phyloP scores from a whole-genome alignment of 305 asterid genomes.

The Monarda citriodora region DNA sequence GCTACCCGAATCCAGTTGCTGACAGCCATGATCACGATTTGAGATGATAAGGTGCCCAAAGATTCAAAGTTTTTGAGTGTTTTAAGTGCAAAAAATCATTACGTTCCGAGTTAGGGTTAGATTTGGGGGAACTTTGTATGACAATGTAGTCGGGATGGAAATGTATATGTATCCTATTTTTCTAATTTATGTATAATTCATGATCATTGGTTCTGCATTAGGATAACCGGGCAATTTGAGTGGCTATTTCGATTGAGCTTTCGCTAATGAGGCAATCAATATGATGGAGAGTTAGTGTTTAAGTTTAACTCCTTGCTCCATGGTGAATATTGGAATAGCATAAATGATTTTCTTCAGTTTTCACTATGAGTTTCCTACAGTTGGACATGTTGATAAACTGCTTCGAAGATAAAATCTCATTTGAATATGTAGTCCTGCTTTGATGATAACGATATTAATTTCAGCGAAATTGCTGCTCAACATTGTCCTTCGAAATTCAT shows the following conservation, averaged over 20 bases:
- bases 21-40: background rate
- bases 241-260: too few species aligned
- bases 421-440: background rate
- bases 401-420: background rate
- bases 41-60: background rate
- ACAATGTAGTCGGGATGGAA: background rate
- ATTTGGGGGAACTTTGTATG: background rate
- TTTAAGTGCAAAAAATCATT: background rate
- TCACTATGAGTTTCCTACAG: background rate
- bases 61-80: background rate
- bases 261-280: too few species aligned
- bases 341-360: too few species aligned
- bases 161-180: too few species aligned
- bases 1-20: too few species aligned
- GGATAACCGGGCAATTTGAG: too few species aligned
- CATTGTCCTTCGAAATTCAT: background rate
- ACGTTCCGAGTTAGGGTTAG: background rate
- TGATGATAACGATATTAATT: background rate
- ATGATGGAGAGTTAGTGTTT: background rate
- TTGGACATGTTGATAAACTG: too few species aligned
- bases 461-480: background rate
- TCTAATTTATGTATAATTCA: too few species aligned
- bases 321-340: too few species aligned
- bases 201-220: too few species aligned
- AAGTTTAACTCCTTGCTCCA: too few species aligned